Base-by-base conservation (phyloP, 148 eudicot species). In the Rhododendron simsii region DNA sequence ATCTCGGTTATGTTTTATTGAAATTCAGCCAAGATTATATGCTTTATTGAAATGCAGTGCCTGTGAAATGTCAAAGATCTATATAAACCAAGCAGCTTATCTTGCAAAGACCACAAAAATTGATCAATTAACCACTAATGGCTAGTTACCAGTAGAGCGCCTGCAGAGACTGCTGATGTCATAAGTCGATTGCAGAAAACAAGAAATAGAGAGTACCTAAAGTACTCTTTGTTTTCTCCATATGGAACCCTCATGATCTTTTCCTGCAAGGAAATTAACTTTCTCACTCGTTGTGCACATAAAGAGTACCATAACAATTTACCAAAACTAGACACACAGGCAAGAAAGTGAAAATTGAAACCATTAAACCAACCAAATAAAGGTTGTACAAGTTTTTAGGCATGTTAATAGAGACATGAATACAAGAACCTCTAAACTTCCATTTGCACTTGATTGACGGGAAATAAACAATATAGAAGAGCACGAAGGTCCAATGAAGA, bases 231-330 rank as follows among this genome's bases (percentile, higher is more conserved):
- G 71, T 92, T 81, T 80, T 92, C 89, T 57, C 98, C 99, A 77
- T 95, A 97, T 41, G 99, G 99, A 86, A 97, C 93, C 91, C 98
- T 94, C 99, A 94, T 97, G 84, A 97, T 93, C 93, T 97, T 97
- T 86, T 97, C 99, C 99, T 97, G 94, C 89, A 93, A 26, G 69
- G 8, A 28, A 55, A 63, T 61, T 76, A 87, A 81, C 13, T 78
- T 75, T 37, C 75, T 78, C 48, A 85, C 61, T 35, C 35, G 20
- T 41, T 16, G 7, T 45, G 74, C 48, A 85, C 59, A 84, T 15
- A 44, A 26, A 79, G 78, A 84, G 26, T 53, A 76, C 76, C 76
- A 71, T 30, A 71, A 14, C 8, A 13, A 71, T 71, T 71, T 30
- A 12, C 18, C 76, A 33, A 71, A 71, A 71, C 76, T 71, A 33